Percentiles rank a stretch among this genome's conserved stretches.
Evolutionary conservation across 129 eudicot species (phyloP).

Genomic region (Chrysanthemum seticuspe): DNA sequence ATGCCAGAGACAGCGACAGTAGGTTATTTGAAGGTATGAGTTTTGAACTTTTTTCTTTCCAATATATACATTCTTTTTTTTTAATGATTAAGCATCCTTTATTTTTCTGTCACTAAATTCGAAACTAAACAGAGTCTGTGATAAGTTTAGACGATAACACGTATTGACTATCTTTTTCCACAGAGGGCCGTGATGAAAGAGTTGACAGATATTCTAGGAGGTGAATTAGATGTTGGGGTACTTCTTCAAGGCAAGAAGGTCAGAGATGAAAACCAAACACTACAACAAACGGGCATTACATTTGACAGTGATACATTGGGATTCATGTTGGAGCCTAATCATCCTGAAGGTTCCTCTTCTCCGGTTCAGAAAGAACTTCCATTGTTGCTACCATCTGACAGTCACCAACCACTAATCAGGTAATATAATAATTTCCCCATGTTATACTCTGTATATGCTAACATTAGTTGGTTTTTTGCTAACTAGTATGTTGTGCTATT

Average conservation of each 20-base stretch:
- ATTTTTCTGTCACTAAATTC: not conserved
- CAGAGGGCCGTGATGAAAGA: slow-evolving; percentile 90
- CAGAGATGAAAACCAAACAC: slow-evolving; percentile 78
- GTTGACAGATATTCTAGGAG: slow-evolving; percentile 67
- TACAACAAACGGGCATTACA: slow-evolving; percentile 79
- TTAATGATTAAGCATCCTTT: slow-evolving; percentile 5
- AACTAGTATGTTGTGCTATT: not conserved
- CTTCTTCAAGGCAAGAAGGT: slow-evolving; percentile 82
- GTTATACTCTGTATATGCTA: not conserved
- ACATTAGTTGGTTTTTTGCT: slow-evolving; percentile 11
- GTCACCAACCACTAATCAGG: slow-evolving; percentile 48
- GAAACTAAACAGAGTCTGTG: not conserved
- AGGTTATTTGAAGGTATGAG: slow-evolving; percentile 83
- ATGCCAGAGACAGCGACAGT: slow-evolving; percentile 91
- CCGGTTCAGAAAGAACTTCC: slow-evolving; percentile 41
- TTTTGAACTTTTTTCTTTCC: not conserved
- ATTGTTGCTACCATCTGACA: slow-evolving; percentile 40
- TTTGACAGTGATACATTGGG: slow-evolving; percentile 51
- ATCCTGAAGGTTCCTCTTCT: slow-evolving; percentile 33
- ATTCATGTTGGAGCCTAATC: slow-evolving; percentile 78
- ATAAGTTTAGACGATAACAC: not conserved
- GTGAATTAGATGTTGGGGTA: slow-evolving; percentile 82
- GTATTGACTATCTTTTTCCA: slow-evolving; percentile 14
- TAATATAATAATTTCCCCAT: slow-evolving; percentile 23
- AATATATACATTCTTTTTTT: slow-evolving; percentile 12